Base-by-base conservation (phyloP, 2,329 filamentous ascomycete genomes). In the Pseudocercospora crystallina region DNA sequence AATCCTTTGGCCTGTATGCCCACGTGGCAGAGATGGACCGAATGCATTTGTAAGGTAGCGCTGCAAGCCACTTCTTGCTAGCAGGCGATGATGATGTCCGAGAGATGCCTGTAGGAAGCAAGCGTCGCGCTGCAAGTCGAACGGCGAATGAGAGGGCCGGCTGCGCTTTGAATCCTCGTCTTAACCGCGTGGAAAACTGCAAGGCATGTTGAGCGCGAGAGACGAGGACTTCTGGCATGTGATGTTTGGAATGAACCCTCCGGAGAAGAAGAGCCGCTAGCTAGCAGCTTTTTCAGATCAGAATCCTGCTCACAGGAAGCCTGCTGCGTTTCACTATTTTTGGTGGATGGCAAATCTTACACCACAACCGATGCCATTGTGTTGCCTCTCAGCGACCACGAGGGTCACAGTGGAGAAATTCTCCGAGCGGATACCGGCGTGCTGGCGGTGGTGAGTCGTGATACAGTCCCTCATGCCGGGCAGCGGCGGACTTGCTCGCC, bases 271-370 rank as follows among this genome's bases (percentile, higher is more conserved):
- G 35, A 44, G 38, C 40, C 36, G 35, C 33, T 29, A 15, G 17
- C 36, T 17, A 34, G 43, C 49, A 34, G 49, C 45, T 48, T 32
- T 29, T 43, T 8, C 17, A 43, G 39, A 34, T 44, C 30, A 43
- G 26, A 40, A 47, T 51, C 52, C 48, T 47, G 47, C 44, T 34
- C 26, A n/a, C 13, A 46, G 43, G 37, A 37, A 30, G 41, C 35
- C 31, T 53, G 46, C 43, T 47, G 43, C 36, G 52, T 52, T 53
- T 58, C 55, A 55, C 46, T 55, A 54, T 58, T 58, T 50, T 51
- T 53, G 56, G 53, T 31, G 14, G 31, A 32, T 39, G 37, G 35
- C 42, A 43, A 37, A 55, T 53, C 44, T 51, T 46, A 38, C 50
- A 49, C 41, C 38, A 43, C 43, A 50, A 39, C 36, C 15, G 46